A percentile compares a stretch with the other conserved stretches of the same genome.
phyloP scores from a whole-genome alignment of 2,329 filamentous ascomycete genomes.

The Ophiostoma novo-ulmi region DNA sequence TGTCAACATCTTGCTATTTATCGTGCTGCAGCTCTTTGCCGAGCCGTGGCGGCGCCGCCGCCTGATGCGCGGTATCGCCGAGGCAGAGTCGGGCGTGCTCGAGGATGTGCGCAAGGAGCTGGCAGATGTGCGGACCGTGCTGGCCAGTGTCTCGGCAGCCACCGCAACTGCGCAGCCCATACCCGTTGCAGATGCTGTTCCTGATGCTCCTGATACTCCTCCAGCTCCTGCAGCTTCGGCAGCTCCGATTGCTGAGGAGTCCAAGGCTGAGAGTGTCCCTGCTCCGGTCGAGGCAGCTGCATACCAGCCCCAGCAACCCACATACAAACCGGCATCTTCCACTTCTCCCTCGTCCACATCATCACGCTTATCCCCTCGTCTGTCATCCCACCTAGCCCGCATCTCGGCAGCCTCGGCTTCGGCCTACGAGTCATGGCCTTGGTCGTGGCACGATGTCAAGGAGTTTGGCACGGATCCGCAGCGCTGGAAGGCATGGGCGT shows the following conservation, averaged over 20 bases:
- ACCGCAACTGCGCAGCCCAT: background rate
- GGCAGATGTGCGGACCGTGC: conserved; percentile 33
- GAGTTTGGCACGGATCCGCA: conserved; percentile 37
- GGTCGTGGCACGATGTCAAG: conserved; percentile 40
- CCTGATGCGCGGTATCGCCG: conserved; percentile 77
- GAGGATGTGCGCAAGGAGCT: conserved; percentile 46
- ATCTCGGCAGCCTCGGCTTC: background rate
- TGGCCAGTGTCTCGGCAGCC: conserved; percentile 28
- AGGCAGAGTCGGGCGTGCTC: conserved; percentile 61
- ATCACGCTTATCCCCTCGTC: background rate
- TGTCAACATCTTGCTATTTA: conserved; percentile 82
- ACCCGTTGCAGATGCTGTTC: background rate
- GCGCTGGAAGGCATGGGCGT: conserved; percentile 45
- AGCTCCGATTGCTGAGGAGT: background rate
- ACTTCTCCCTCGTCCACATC: background rate
- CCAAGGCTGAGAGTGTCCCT: background rate
- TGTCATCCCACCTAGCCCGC: background rate
- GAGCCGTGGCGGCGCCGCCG: conserved; percentile 85
- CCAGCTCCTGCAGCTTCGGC: background rate
- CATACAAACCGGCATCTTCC: background rate
- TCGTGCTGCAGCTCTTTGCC: conserved; percentile 80
- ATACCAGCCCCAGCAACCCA: background rate
- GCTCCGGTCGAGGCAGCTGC: background rate
- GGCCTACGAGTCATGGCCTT: conserved; percentile 16
- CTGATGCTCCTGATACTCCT: background rate